Evolutionary conservation across 176 grass and related monocot genomes (phyloP).

Genomic region (Oryza coarctata): DNA sequence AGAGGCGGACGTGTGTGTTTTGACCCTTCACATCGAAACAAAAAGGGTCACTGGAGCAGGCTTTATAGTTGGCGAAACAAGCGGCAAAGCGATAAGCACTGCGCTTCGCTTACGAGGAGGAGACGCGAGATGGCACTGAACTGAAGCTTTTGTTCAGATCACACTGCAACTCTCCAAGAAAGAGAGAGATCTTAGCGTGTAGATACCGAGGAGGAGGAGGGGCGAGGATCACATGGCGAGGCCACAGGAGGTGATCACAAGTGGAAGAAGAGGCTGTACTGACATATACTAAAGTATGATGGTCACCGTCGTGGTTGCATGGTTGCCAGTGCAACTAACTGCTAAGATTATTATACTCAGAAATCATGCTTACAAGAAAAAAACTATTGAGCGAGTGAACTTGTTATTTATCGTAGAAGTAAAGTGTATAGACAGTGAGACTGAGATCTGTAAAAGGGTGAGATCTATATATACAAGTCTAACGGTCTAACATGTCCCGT

Average conservation of each 20-base stretch:
- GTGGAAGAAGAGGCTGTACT: constrained; percentile 19
- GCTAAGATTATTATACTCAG: background rate
- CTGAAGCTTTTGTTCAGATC: constrained; percentile 19
- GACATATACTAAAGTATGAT: constrained; percentile 34
- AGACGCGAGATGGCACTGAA: constrained; percentile 15
- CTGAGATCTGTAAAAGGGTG: too few species aligned
- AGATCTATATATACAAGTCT: too few species aligned
- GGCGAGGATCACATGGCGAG: constrained; percentile 50
- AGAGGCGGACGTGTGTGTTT: background rate
- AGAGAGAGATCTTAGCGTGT: constrained; percentile 34
- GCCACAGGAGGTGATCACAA: constrained; percentile 29
- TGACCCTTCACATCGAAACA: constrained; percentile 43
- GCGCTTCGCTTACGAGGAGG: constrained; percentile 35
- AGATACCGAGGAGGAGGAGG: constrained; percentile 37
- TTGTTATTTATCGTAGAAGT: too few species aligned
- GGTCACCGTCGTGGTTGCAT: constrained; percentile 16
- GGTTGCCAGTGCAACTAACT: constrained; percentile 25
- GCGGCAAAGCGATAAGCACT: background rate
- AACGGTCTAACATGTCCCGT: too few species aligned
- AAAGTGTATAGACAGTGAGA: too few species aligned
- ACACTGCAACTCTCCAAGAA: background rate
- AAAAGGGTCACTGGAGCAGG: constrained; percentile 5
- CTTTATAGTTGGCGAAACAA: constrained; percentile 36
- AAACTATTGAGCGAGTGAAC: too few species aligned
- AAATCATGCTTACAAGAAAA: background rate